phyloP scores from a whole-genome alignment of 495 filamentous ascomycete species.

The Aspergillus egyptiacus region DNA sequence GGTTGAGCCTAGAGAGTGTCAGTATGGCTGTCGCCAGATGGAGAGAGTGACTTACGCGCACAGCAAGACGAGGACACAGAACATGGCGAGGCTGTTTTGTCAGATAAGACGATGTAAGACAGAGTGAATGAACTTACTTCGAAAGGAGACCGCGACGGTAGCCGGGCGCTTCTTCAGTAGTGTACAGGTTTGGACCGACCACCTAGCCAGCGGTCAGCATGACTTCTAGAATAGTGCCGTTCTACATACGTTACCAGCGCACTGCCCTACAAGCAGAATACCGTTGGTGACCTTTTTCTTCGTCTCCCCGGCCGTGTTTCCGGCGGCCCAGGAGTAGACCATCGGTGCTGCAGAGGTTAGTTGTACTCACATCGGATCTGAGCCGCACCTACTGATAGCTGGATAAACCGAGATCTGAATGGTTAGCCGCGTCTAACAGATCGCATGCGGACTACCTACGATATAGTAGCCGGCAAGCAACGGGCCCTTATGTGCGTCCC shows the following conservation, averaged over 20 bases:
- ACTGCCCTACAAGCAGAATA: conserved; percentile 52
- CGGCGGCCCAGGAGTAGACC: conserved; percentile 58
- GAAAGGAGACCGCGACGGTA: conserved; percentile 51
- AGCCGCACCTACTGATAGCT: conserved; percentile 40
- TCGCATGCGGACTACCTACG: conserved; percentile 15
- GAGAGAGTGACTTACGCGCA: conserved; percentile 28
- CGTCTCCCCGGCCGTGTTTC: conserved; percentile 59
- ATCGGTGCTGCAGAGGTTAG: conserved; percentile 45
- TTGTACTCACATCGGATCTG: conserved; percentile 2
- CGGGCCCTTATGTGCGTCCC: conserved; percentile 37
- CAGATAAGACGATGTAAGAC: neutral
- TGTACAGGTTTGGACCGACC: conserved; percentile 55
- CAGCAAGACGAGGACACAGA: conserved; percentile 47
- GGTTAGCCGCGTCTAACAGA: neutral
- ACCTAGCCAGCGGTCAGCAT: conserved; percentile 27
- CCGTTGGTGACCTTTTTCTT: conserved; percentile 57
- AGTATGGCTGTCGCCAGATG: neutral
- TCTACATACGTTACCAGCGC: conserved; percentile 49
- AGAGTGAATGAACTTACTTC: conserved; percentile 27
- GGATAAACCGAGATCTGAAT: conserved; percentile 49
- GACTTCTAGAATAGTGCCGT: too few relatives aligned
- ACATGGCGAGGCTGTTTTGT: conserved; percentile 41
- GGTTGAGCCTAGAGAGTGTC: conserved; percentile 25
- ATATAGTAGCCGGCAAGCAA: conserved; percentile 56
- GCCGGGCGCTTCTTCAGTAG: conserved; percentile 47